These are phyloP conservation scores for Millerozyma miso DNA, from an alignment of 805 yeast species.

Conservation along the genomic window DNA sequence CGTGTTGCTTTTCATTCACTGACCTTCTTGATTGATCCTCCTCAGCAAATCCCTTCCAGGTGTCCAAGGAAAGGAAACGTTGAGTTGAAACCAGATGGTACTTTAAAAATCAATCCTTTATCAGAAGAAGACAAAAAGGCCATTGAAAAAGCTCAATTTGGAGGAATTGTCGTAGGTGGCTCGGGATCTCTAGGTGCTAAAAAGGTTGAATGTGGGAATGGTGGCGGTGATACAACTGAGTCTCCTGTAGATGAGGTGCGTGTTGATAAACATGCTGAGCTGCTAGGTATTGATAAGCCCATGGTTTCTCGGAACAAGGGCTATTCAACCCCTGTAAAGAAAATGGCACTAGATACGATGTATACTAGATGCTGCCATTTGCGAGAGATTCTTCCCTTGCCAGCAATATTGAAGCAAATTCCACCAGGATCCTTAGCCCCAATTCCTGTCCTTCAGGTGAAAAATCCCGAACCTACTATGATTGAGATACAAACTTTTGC, in stretches of 20 bases:
- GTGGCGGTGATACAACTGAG: slow-evolving; percentile 5
- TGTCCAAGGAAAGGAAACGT: slow-evolving; percentile 77
- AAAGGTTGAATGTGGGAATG: too few relatives aligned
- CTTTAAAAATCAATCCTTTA: slow-evolving; percentile 49
- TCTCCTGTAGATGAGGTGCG: slow-evolving; percentile 13
- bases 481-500: slow-evolving; percentile 85
- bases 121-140: slow-evolving; percentile 48
- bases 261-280: slow-evolving; percentile 21
- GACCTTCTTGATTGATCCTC: slow-evolving; percentile 46
- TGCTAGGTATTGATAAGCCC: slow-evolving; percentile 30
- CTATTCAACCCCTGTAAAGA: slow-evolving; percentile 33
- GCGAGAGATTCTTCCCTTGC: slow-evolving; percentile 86
- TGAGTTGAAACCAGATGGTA: slow-evolving; percentile 51
- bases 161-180: slow-evolving; percentile 78
- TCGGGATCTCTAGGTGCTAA: slow-evolving; percentile 58
- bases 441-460: slow-evolving; percentile 61
- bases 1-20: slow-evolving; percentile 41
- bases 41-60: slow-evolving; percentile 90
- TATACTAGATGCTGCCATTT: slow-evolving; percentile 92
- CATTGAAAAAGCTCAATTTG: slow-evolving; percentile 36
- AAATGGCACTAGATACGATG: slow-evolving; percentile 61
- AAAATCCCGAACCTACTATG: slow-evolving; percentile 87
- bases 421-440: slow-evolving; percentile 77
- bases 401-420: slow-evolving; percentile 71
- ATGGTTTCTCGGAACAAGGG: slow-evolving; percentile 16